phyloP scores from a whole-genome alignment of 345 rosid genomes.

The Raphanus raphanistrum region DNA sequence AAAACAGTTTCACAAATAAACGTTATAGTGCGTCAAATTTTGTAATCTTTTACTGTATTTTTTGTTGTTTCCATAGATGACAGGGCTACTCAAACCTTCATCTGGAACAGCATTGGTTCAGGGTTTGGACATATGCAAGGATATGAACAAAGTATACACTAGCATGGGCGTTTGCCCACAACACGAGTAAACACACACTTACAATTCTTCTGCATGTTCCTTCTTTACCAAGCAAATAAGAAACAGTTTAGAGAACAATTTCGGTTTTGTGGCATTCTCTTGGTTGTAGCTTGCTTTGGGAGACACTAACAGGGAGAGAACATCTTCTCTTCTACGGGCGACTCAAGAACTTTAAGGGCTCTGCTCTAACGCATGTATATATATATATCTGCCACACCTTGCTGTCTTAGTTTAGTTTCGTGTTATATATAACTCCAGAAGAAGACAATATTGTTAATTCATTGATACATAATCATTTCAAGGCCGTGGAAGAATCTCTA shows the following conservation, averaged over 20 bases:
- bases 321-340: conserved; percentile 93
- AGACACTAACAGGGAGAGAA: conserved; percentile 82
- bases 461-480: conserved; percentile 16
- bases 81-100: conserved; percentile 79
- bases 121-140: conserved; percentile 65
- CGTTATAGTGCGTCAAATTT: neutral
- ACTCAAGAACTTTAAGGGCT: conserved; percentile 82
- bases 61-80: conserved; percentile 57
- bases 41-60: neutral
- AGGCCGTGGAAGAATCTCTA: conserved; percentile 97
- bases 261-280: neutral
- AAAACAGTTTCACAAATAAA: neutral
- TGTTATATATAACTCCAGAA: neutral
- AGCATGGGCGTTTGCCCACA: conserved; percentile 98
- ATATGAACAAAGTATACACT: conserved; percentile 59
- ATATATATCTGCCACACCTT: conserved; percentile 8
- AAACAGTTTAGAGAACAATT: neutral
- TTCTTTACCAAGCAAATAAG: conserved; percentile 2
- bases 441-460: neutral
- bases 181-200: conserved; percentile 61
- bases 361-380: conserved; percentile 49
- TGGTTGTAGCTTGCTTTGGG: conserved; percentile 84
- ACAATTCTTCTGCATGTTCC: neutral
- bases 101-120: conserved; percentile 79
- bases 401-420: neutral